phyloP scores from a whole-genome alignment of 352 stramenopile genomes.

The Hyaloperonospora arabidopsidis region DNA sequence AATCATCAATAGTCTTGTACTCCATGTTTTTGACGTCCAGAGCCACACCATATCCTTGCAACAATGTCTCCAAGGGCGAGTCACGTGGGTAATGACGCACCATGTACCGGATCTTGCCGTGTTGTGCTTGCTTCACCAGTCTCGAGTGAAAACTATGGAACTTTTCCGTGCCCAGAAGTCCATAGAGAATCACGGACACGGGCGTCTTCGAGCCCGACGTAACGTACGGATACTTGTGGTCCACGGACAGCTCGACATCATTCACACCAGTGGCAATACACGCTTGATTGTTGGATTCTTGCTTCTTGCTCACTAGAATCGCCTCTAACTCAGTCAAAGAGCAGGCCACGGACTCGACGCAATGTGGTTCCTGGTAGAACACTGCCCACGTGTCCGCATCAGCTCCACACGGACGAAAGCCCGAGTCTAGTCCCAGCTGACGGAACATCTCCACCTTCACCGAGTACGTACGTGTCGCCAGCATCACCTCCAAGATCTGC shows the following conservation, averaged over 20 bases:
- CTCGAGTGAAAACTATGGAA: conserved; percentile 69
- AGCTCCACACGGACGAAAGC: conserved; percentile 42
- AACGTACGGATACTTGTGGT: conserved; percentile 66
- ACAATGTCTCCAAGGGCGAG: conserved; percentile 55
- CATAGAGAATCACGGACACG: conserved; percentile 76
- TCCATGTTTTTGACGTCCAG: conserved; percentile 97
- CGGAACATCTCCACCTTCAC: conserved; percentile 80
- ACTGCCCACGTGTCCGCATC: conserved; percentile 59
- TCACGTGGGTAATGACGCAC: conserved; percentile 70
- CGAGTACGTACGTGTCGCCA: conserved; percentile 71
- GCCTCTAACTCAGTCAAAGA: conserved; percentile 39
- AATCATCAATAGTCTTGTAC: conserved; percentile 94
- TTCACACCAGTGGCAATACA: conserved; percentile 62
- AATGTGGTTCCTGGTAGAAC: conserved; percentile 58
- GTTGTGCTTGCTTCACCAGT: conserved; percentile 49
- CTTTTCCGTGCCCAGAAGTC: conserved; percentile 51
- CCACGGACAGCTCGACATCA: conserved; percentile 54
- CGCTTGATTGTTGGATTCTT: conserved; percentile 21
- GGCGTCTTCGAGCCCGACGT: conserved; percentile 10
- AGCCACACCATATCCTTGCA: conserved; percentile 89
- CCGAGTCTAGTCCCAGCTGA: conserved; percentile 69
- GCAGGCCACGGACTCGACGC: conserved; percentile 58
- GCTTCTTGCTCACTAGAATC: conserved; percentile 23
- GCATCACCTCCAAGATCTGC: conserved; percentile 72
- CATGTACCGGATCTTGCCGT: conserved; percentile 70